Percentiles rank a stretch among this genome's conserved stretches.
phyloP scores from a whole-genome alignment of 495 filamentous ascomycete species.

The Aspergillus heteromorphus region DNA sequence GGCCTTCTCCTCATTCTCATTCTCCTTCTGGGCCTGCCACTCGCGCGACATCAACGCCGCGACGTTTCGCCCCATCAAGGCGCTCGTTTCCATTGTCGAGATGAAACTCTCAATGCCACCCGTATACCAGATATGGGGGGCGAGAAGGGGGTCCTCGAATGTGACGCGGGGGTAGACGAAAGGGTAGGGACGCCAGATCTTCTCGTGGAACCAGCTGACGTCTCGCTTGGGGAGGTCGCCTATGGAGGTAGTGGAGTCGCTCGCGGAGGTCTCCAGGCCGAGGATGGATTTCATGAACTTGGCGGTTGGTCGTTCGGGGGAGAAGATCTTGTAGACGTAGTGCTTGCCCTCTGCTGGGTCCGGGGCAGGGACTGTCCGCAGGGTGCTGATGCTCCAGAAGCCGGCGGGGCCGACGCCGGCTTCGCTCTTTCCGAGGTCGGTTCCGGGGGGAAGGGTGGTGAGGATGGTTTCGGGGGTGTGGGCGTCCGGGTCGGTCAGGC shows the following conservation, averaged over 20 bases:
- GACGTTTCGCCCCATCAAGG: constrained; percentile 92
- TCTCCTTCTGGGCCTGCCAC: constrained; percentile 32
- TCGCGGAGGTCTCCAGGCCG: constrained; percentile 19
- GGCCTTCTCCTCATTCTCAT: constrained; percentile 1
- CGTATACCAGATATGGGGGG: constrained; percentile 72
- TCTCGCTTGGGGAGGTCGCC: constrained; percentile 38
- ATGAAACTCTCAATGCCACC: constrained; percentile 93
- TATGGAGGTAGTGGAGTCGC: constrained; percentile 22
- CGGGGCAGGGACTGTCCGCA: constrained; percentile 50
- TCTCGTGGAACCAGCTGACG: constrained; percentile 73
- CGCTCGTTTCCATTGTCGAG: constrained; percentile 96
- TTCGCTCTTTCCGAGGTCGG: constrained; percentile 41
- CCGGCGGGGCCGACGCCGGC: constrained; percentile 61
- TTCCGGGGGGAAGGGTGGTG: constrained; percentile 67
- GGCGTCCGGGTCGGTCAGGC: constrained; percentile 46
- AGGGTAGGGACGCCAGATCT: constrained; percentile 80
- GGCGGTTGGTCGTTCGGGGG: constrained; percentile 59
- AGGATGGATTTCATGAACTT: constrained; percentile 53
- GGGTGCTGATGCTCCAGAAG: constrained; percentile 85
- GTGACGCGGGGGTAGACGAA: constrained; percentile 75
- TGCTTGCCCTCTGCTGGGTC: constrained; percentile 46
- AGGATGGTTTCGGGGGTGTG: constrained; percentile 66
- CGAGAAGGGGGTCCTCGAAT: constrained; percentile 76
- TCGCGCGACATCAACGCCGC: constrained; percentile 70
- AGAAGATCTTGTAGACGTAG: constrained; percentile 96